These are phyloP conservation scores for Scalesia atractyloides DNA, from an alignment of 129 eudicot species.

Conservation along the genomic window DNA sequence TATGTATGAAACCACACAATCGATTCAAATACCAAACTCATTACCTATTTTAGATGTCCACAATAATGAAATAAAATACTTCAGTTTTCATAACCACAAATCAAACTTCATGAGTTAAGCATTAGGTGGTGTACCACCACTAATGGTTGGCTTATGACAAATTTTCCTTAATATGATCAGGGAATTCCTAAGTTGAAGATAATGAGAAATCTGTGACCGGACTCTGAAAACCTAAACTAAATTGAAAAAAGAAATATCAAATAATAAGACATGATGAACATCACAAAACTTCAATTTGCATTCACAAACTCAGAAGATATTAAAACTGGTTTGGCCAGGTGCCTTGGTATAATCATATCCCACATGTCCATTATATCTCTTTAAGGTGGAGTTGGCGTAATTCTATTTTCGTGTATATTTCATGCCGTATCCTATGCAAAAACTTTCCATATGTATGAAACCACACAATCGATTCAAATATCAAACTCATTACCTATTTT, in stretches of 20 bases:
- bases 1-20: conserved; percentile 21
- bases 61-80: conserved; percentile 17
- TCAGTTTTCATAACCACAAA: neutral
- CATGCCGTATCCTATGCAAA: conserved; percentile 31
- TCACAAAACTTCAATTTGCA: neutral
- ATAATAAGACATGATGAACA: too few species aligned
- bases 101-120: neutral
- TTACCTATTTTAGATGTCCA: conserved; percentile 15
- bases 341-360: conserved; percentile 19
- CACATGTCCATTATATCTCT: conserved; percentile 39
- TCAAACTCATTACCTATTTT: conserved; percentile 20
- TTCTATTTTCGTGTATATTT: conserved; percentile 24
- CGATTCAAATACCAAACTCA: conserved; percentile 21
- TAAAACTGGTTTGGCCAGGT: neutral
- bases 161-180: too few species aligned
- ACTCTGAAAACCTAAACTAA: too few species aligned
- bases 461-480: conserved; percentile 19
- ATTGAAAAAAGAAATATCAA: too few species aligned
- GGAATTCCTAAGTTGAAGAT: too few species aligned
- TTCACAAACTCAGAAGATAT: conserved; percentile 9
- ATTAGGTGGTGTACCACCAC: too few species aligned
- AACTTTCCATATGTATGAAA: conserved; percentile 26
- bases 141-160: too few species aligned
- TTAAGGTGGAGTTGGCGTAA: neutral
- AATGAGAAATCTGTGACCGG: too few species aligned